phyloP scores from a whole-genome alignment of 2,329 filamentous ascomycete species.

The Claviceps citrina region DNA sequence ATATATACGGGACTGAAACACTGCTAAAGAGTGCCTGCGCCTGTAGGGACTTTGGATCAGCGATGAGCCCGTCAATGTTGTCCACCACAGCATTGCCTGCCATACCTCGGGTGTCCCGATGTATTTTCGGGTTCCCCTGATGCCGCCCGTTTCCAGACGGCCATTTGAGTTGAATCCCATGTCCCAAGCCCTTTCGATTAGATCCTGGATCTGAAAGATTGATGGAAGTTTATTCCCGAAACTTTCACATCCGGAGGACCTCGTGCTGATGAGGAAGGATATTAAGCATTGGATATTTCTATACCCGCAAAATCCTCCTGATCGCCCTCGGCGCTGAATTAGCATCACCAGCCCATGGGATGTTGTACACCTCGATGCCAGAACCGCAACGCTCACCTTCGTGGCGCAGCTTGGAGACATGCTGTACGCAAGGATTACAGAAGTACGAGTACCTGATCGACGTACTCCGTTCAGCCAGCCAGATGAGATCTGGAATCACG shows the following conservation, averaged over 20 bases:
- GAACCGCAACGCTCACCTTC: conserved; percentile 39
- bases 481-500: conserved; percentile 46
- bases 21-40: conserved; percentile 64
- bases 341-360: neutral
- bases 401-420: conserved; percentile 65
- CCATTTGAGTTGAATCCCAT: conserved; percentile 62
- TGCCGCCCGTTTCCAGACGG: conserved; percentile 69
- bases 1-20: conserved; percentile 44
- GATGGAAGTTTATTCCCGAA: conserved; percentile 52
- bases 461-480: conserved; percentile 47
- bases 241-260: conserved; percentile 38
- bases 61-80: neutral
- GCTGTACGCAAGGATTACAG: conserved; percentile 59
- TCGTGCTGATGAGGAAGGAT: conserved; percentile 55
- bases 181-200: conserved; percentile 82
- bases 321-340: neutral
- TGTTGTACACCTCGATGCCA: neutral
- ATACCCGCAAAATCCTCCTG: conserved; percentile 85
- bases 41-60: conserved; percentile 22
- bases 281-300: conserved; percentile 86
- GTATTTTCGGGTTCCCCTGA: conserved; percentile 80
- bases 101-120: conserved; percentile 80
- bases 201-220: conserved; percentile 69
- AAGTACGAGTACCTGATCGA: conserved; percentile 57
- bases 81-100: neutral